These are phyloP conservation scores for Helianthus tuberosus DNA, from an alignment of 129 eudicot genomes.

Conservation along the genomic window DNA sequence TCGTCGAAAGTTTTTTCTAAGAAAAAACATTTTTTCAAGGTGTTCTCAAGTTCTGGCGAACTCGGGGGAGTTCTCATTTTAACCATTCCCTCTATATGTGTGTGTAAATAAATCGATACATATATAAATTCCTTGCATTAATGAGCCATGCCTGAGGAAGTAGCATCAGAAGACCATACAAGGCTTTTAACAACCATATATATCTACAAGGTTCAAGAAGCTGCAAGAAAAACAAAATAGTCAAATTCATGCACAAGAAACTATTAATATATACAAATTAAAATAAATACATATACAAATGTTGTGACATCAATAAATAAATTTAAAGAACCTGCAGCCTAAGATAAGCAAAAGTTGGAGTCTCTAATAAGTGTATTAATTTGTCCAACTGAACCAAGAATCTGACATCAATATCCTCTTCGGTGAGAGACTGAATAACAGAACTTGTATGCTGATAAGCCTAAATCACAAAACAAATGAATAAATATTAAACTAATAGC, in stretches of 20 bases:
- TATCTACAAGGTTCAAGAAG: constrained; percentile 94
- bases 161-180: constrained; percentile 89
- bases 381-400: constrained; percentile 83
- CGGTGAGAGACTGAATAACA: constrained; percentile 80
- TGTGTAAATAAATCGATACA: neutral
- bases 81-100: neutral
- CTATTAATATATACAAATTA: neutral
- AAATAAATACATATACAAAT: neutral
- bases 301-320: neutral
- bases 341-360: constrained; percentile 90
- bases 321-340: constrained; percentile 71
- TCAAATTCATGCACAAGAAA: neutral
- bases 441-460: constrained; percentile 82
- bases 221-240: constrained; percentile 46
- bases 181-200: constrained; percentile 77
- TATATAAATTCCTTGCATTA: constrained; percentile 2
- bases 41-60: too few species aligned
- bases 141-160: constrained; percentile 78
- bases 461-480: constrained; percentile 40
- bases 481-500: neutral
- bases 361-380: constrained; percentile 79
- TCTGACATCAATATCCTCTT: constrained; percentile 63
- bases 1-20: too few species aligned
- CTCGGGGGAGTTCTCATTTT: too few species aligned
- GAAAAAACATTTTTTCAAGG: too few species aligned